These are phyloP conservation scores for Zelopaecilomyces penicillatus DNA, from an alignment of 2,329 filamentous ascomycete species.

Conservation along the genomic window DNA sequence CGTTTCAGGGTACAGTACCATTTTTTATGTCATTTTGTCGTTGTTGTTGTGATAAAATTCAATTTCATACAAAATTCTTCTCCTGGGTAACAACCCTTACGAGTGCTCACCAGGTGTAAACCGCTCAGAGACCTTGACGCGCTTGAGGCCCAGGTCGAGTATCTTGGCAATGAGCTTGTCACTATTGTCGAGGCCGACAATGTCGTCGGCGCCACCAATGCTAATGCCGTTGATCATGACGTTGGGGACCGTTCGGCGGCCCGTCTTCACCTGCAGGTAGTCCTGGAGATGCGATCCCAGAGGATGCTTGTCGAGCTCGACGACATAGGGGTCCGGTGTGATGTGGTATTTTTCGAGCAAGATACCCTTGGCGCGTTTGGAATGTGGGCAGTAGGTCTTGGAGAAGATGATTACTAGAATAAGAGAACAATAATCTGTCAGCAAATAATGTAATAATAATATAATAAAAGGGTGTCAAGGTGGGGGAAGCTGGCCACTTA, in stretches of 20 bases:
- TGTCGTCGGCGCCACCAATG: slow-evolving; percentile 84
- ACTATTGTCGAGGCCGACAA: slow-evolving; percentile 60
- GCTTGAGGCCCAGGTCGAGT: slow-evolving; percentile 63
- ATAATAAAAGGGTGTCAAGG: slow-evolving; percentile 9
- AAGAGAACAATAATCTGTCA: not conserved
- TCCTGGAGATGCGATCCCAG: slow-evolving; percentile 67
- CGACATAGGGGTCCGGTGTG: slow-evolving; percentile 71
- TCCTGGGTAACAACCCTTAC: slow-evolving; percentile 5
- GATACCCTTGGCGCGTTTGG: slow-evolving; percentile 74
- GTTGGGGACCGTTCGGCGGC: slow-evolving; percentile 82
- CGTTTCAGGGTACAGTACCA: not conserved
- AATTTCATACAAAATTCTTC: slow-evolving; percentile 2
- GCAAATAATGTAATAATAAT: not conserved
- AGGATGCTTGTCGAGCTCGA: slow-evolving; percentile 80
- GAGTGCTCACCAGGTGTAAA: slow-evolving; percentile 18
- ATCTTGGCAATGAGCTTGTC: slow-evolving; percentile 65
- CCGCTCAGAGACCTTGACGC: slow-evolving; percentile 43
- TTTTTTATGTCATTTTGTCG: not conserved
- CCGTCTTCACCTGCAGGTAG: slow-evolving; percentile 63
- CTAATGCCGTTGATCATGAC: slow-evolving; percentile 79
- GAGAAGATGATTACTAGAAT: slow-evolving; percentile 83
- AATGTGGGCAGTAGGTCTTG: slow-evolving; percentile 88
- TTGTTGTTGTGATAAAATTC: not conserved
- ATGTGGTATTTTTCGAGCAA: slow-evolving; percentile 81
- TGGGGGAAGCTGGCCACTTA: slow-evolving; percentile 35